Conservation (phyloP, 1,284 basidiomycete species). For the Erythrobasidium hasegawianum region DNA sequence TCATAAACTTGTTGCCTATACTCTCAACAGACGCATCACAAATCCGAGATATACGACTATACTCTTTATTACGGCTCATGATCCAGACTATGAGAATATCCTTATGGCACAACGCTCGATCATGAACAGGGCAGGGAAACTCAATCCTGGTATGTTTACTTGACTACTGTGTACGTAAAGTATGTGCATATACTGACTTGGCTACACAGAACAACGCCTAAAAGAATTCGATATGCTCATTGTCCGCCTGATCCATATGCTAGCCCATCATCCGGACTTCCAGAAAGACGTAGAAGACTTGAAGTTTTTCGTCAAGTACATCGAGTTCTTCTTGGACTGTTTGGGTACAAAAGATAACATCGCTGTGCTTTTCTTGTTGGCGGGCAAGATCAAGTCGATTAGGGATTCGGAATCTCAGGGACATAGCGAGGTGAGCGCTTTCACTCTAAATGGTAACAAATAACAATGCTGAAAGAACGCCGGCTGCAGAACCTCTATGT, state of each 20-base stretch:
- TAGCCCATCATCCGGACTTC: slow-evolving; percentile 94
- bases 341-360: slow-evolving; percentile 73
- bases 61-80: slow-evolving; percentile 81
- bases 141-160: slow-evolving; percentile 13
- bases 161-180: too few relatives aligned
- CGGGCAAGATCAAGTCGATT: slow-evolving; percentile 78
- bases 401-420: slow-evolving; percentile 65
- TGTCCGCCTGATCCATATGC: slow-evolving; percentile 75
- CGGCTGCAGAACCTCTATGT: slow-evolving; percentile 72
- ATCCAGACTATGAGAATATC: slow-evolving; percentile 76
- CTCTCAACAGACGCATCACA: slow-evolving; percentile 50
- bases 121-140: not conserved
- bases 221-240: slow-evolving; percentile 75
- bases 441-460: too few relatives aligned
- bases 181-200: too few relatives aligned
- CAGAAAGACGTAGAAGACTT: slow-evolving; percentile 18
- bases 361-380: slow-evolving; percentile 75
- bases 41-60: slow-evolving; percentile 74
- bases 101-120: slow-evolving; percentile 31
- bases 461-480: too few relatives aligned
- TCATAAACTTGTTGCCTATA: slow-evolving; percentile 64
- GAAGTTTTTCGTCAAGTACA: slow-evolving; percentile 39
- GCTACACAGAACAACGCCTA: slow-evolving; percentile 61
- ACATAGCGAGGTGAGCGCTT: slow-evolving; percentile 67
- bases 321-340: slow-evolving; percentile 80